Evolutionary conservation across 768 basidiomycete species (phyloP).

Genomic region (Amanita inopinata): DNA sequence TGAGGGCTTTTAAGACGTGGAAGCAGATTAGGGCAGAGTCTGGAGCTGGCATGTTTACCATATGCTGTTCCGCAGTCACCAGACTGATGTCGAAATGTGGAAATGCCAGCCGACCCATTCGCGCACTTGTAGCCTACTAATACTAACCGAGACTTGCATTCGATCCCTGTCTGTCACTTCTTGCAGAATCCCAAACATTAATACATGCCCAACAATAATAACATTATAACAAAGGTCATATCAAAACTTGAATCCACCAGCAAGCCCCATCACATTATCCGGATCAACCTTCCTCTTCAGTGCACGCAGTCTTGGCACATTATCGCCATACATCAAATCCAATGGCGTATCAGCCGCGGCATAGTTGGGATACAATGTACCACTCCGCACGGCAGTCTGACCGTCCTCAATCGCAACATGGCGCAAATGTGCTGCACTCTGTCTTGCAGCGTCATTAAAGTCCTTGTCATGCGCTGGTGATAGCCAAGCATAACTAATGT

Average conservation of each 20-base stretch:
- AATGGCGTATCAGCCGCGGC: constrained; percentile 43
- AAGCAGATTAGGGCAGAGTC: too few species aligned
- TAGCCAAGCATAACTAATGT: constrained; percentile 38
- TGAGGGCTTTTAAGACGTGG: too few species aligned
- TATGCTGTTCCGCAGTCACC: too few species aligned
- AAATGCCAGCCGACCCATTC: too few species aligned
- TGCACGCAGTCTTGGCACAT: constrained; percentile 28
- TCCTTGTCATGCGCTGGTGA: constrained; percentile 25
- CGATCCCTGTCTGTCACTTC: too few species aligned
- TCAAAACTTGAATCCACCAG: constrained; percentile 57
- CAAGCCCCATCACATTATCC: constrained; percentile 48
- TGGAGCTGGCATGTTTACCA: too few species aligned
- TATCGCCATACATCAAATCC: constrained; percentile 38
- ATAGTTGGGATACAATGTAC: constrained; percentile 50
- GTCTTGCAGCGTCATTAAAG: constrained; percentile 29
- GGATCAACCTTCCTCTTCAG: constrained; percentile 45
- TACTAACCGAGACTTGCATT: too few species aligned
- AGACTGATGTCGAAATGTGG: too few species aligned
- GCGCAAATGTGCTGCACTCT: constrained; percentile 30
- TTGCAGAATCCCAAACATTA: too few species aligned
- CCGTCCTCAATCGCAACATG: constrained; percentile 29
- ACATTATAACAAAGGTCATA: too few species aligned
- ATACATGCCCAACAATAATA: too few species aligned
- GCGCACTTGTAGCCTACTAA: too few species aligned
- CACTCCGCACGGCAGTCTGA: constrained; percentile 24